phyloP scores from a whole-genome alignment of 305 asterid genomes.

The Solanum hybrid region DNA sequence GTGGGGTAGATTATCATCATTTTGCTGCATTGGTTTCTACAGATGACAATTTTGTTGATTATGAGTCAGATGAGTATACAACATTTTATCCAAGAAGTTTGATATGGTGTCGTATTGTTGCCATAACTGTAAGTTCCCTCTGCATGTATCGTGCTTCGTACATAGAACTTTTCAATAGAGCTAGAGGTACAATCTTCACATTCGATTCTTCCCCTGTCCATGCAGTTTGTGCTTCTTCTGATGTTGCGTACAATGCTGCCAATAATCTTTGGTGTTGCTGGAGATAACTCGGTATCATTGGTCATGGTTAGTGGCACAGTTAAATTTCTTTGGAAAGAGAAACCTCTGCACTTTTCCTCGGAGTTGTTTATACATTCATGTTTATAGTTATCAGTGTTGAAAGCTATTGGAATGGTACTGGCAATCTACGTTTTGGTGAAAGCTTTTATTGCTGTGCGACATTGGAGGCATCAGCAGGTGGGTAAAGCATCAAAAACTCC shows the following conservation, averaged over 20 bases:
- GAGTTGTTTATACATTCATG: not conserved
- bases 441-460: constrained; percentile 31
- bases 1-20: constrained; percentile 37
- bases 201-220: not conserved
- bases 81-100: constrained; percentile 42
- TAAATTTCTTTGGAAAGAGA: not conserved
- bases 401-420: constrained; percentile 43
- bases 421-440: constrained; percentile 54
- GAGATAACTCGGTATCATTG: constrained; percentile 39
- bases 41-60: constrained; percentile 26
- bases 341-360: not conserved
- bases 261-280: constrained; percentile 36
- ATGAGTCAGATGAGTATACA: constrained; percentile 30
- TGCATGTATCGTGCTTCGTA: not conserved
- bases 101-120: constrained; percentile 57
- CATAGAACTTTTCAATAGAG: not conserved
- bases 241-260: constrained; percentile 59
- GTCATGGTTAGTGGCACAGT: constrained; percentile 35
- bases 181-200: not conserved
- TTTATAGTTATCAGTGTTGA: constrained; percentile 40
- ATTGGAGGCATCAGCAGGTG: constrained; percentile 48
- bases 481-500: not conserved
- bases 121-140: constrained; percentile 43
- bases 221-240: constrained; percentile 56
- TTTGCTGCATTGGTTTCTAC: constrained; percentile 33